Percentiles rank a stretch among this genome's conserved stretches.
phyloP scores from a whole-genome alignment of 768 basidiomycete genomes.

The Kwoniella shandongensis region DNA sequence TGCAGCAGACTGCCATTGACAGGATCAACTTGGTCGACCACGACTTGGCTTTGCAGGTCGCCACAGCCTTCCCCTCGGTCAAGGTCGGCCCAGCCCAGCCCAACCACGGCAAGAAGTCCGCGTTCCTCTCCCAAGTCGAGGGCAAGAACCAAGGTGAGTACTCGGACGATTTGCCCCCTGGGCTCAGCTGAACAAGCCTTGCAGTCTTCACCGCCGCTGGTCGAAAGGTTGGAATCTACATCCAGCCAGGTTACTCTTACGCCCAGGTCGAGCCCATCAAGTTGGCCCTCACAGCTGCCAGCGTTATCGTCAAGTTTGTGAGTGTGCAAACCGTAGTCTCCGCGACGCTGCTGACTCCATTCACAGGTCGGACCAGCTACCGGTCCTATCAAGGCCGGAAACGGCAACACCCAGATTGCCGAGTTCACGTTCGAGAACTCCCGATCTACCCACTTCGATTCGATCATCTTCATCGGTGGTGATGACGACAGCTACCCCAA shows the following conservation, averaged over 20 bases:
- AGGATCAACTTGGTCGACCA: constrained; percentile 72
- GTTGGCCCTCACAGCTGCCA: constrained; percentile 59
- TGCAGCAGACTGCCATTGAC: constrained; percentile 68
- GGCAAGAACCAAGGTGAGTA: constrained; percentile 49
- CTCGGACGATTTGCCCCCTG: constrained; percentile 20
- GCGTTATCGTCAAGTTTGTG: constrained; percentile 57
- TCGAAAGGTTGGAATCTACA: constrained; percentile 69
- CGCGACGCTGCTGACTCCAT: constrained; percentile 62
- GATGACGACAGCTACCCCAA: constrained; percentile 58
- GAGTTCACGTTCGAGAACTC: constrained; percentile 63
- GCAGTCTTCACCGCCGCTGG: constrained; percentile 58
- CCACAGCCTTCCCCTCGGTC: constrained; percentile 64
- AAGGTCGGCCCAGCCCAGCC: constrained; percentile 60
- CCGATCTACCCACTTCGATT: constrained; percentile 81
- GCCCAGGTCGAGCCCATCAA: constrained; percentile 64
- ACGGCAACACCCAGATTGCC: constrained; percentile 55
- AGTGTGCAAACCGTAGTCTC: background rate
- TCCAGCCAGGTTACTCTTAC: constrained; percentile 72
- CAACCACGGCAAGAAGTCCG: constrained; percentile 64
- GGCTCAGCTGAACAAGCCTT: constrained; percentile 8
- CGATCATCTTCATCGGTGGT: constrained; percentile 74
- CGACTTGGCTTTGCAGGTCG: constrained; percentile 69
- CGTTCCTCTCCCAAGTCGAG: constrained; percentile 62
- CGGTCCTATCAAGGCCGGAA: constrained; percentile 60
- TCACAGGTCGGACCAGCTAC: constrained; percentile 60